Evolutionary conservation across 257 asterid species (phyloP).

Genomic region (Asclepias syriaca): DNA sequence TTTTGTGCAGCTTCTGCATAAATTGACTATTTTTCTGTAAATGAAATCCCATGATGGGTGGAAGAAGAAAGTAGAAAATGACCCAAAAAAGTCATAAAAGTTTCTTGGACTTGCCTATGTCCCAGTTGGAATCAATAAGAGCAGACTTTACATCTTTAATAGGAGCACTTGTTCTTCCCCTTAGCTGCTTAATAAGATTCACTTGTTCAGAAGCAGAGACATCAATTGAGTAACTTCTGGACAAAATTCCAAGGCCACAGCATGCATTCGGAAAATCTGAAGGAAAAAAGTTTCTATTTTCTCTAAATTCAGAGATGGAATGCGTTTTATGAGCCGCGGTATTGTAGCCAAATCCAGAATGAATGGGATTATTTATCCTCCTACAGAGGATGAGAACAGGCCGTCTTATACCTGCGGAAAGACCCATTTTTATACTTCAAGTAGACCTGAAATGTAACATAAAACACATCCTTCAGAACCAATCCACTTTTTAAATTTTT

Average conservation of each 20-base stretch:
- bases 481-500: background rate
- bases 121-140: conserved; percentile 83
- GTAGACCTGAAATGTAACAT: conserved; percentile 31
- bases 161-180: conserved; percentile 96
- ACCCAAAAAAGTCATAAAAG: conserved; percentile 3
- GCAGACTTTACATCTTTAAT: conserved; percentile 92
- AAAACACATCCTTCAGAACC: background rate
- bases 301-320: conserved; percentile 19
- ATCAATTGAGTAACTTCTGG: conserved; percentile 49
- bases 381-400: conserved; percentile 49
- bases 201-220: conserved; percentile 60
- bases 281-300: conserved; percentile 16
- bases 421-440: conserved; percentile 39
- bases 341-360: conserved; percentile 39
- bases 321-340: conserved; percentile 28
- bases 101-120: conserved; percentile 49
- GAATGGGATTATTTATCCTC: conserved; percentile 39
- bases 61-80: conserved; percentile 4
- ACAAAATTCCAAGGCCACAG: conserved; percentile 23
- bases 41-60: conserved; percentile 6
- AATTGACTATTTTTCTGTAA: conserved; percentile 15
- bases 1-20: conserved; percentile 86
- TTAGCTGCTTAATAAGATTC: conserved; percentile 72
- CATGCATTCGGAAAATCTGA: conserved; percentile 21
- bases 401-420: conserved; percentile 46